phyloP scores from a whole-genome alignment of 148 eudicot species.

The Mesembryanthemum crystallinum region DNA sequence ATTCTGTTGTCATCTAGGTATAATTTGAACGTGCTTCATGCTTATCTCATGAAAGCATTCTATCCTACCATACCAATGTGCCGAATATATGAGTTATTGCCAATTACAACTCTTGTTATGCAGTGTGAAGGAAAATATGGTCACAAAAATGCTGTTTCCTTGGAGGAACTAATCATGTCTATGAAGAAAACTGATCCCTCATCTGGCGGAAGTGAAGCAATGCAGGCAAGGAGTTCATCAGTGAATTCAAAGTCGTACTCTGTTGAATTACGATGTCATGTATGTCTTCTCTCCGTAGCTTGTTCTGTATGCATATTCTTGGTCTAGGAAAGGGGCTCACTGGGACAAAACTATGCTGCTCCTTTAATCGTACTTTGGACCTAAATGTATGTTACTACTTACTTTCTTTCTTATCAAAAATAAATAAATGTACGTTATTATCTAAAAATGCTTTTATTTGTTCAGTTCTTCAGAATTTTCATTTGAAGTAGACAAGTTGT shows the following conservation, averaged over 20 bases:
- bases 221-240: slow-evolving; percentile 33
- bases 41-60: slow-evolving; percentile 9
- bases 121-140: slow-evolving; percentile 41
- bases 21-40: neutral
- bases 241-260: slow-evolving; percentile 38
- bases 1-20: neutral
- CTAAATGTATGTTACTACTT: too few relatives aligned
- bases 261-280: slow-evolving; percentile 50
- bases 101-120: slow-evolving; percentile 22
- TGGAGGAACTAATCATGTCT: slow-evolving; percentile 46
- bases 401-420: too few relatives aligned
- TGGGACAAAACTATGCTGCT: too few relatives aligned
- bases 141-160: slow-evolving; percentile 33
- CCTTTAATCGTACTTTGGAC: too few relatives aligned
- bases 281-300: slow-evolving; percentile 34
- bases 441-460: neutral
- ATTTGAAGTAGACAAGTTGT: neutral
- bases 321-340: neutral
- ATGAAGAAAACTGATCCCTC: slow-evolving; percentile 34
- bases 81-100: slow-evolving; percentile 15
- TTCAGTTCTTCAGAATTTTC: neutral
- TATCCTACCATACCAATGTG: neutral
- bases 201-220: slow-evolving; percentile 30
- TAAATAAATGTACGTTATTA: too few relatives aligned
- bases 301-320: neutral